Conservation (phyloP, 306 rosid genomes). For the Phaseolus lunatus region DNA sequence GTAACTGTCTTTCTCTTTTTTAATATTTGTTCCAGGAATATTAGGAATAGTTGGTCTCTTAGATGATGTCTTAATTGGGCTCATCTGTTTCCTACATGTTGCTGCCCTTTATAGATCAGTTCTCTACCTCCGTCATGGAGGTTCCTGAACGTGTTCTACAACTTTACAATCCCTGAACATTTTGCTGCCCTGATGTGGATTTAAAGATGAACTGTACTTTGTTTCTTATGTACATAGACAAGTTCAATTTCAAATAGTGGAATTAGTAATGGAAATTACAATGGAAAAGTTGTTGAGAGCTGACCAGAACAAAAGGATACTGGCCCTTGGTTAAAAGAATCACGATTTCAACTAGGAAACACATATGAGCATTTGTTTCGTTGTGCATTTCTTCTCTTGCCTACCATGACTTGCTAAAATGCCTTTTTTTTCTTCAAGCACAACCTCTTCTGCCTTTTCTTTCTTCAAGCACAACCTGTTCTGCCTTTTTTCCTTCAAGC, state of each 20-base stretch:
- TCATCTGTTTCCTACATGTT: slow-evolving; percentile 77
- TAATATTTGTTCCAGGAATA: slow-evolving; percentile 59
- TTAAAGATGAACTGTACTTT: slow-evolving; percentile 12
- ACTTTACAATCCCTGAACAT: not conserved
- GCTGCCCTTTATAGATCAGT: slow-evolving; percentile 83
- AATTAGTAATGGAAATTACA: not conserved
- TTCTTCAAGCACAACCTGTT: too few relatives aligned
- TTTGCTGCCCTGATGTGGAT: not conserved
- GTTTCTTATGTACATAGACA: slow-evolving; percentile 32
- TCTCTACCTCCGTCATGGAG: slow-evolving; percentile 77
- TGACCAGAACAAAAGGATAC: too few relatives aligned
- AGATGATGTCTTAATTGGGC: slow-evolving; percentile 75
- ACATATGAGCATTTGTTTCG: too few relatives aligned
- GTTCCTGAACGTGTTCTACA: slow-evolving; percentile 50
- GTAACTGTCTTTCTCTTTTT: not conserved
- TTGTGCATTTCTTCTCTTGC: too few relatives aligned
- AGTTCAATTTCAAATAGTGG: slow-evolving; percentile 24
- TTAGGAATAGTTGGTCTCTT: slow-evolving; percentile 79
- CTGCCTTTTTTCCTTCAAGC: too few relatives aligned
- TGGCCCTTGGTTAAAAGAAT: too few relatives aligned
- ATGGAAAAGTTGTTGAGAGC: too few relatives aligned
- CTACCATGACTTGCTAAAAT: too few relatives aligned
- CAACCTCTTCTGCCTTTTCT: too few relatives aligned
- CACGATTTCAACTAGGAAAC: too few relatives aligned
- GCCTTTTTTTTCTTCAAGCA: too few relatives aligned